These are phyloP conservation scores for Chernovozyma sophiae-reginae DNA, from an alignment of 1,139 yeast genomes.

Conservation along the genomic window DNA sequence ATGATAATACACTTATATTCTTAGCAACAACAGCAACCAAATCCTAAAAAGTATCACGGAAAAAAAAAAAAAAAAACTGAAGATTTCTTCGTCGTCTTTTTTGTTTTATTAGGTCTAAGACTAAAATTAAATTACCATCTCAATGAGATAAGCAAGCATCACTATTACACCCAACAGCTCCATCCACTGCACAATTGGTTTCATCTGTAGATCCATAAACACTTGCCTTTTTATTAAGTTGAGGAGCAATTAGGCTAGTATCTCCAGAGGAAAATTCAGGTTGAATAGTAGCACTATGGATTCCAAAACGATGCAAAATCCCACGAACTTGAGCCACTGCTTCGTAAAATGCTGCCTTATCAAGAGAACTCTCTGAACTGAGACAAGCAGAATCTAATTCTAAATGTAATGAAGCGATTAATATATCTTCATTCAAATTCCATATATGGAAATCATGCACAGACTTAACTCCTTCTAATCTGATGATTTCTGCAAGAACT, in stretches of 20 bases:
- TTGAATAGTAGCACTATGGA: constrained; percentile 92
- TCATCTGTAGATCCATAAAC: constrained; percentile 33
- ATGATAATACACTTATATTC: background rate
- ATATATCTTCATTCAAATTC: constrained; percentile 86
- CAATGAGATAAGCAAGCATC: constrained; percentile 19
- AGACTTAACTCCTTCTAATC: constrained; percentile 70
- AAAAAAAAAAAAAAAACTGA: too few relatives aligned
- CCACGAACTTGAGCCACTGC: constrained; percentile 75
- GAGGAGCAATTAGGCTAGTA: constrained; percentile 3
- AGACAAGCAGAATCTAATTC: constrained; percentile 44
- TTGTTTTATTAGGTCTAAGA: too few relatives aligned
- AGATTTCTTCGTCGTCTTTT: too few relatives aligned
- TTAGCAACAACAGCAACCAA: background rate
- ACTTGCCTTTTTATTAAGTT: constrained; percentile 13
- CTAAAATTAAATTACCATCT: too few relatives aligned
- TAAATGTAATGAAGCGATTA: constrained; percentile 87
- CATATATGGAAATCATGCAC: constrained; percentile 96
- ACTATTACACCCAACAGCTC: constrained; percentile 33
- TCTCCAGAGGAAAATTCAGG: constrained; percentile 56
- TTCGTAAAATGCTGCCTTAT: constrained; percentile 50
- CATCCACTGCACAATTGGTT: constrained; percentile 31
- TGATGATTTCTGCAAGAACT: constrained; percentile 63
- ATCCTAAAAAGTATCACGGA: too few relatives aligned
- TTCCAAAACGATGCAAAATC: constrained; percentile 77
- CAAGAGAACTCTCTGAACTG: constrained; percentile 23